Evolutionary conservation across 306 rosid species (phyloP).

Genomic region (Quercus dentata): DNA sequence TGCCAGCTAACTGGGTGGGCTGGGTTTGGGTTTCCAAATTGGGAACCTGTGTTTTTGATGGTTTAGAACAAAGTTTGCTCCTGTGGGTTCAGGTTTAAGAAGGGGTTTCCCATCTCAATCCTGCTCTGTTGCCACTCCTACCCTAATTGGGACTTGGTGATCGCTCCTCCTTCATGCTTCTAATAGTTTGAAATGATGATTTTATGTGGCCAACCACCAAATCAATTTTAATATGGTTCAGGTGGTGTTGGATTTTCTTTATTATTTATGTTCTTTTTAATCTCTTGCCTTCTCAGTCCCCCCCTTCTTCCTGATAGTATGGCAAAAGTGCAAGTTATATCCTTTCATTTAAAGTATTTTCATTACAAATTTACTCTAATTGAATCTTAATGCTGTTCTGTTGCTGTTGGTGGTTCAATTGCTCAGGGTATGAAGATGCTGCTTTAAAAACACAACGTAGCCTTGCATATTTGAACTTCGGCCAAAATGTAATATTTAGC

Average conservation of each 20-base stretch:
- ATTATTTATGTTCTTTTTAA: neutral
- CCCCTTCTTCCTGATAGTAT: too few species aligned
- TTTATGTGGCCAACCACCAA: neutral
- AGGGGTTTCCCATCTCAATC: neutral
- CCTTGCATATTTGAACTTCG: conserved; percentile 84
- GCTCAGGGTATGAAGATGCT: conserved; percentile 85
- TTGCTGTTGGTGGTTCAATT: conserved; percentile 25
- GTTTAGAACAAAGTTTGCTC: neutral
- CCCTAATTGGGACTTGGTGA: neutral
- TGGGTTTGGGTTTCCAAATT: neutral
- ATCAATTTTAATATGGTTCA: neutral
- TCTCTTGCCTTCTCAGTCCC: neutral
- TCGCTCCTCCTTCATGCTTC: neutral
- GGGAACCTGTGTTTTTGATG: neutral
- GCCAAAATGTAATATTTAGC: conserved; percentile 91
- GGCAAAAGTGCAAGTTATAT: too few species aligned
- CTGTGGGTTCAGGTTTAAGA: neutral
- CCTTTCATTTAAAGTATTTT: neutral
- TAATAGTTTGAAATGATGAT: neutral
- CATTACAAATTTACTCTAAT: neutral
- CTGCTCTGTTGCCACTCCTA: neutral
- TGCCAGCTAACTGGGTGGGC: neutral
- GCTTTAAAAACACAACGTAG: conserved; percentile 92
- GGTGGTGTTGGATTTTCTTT: neutral
- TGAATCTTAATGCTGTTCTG: conserved; percentile 15